Base-by-base conservation (phyloP, 257 asterid genomes). In the Ilex aquifolium region DNA sequence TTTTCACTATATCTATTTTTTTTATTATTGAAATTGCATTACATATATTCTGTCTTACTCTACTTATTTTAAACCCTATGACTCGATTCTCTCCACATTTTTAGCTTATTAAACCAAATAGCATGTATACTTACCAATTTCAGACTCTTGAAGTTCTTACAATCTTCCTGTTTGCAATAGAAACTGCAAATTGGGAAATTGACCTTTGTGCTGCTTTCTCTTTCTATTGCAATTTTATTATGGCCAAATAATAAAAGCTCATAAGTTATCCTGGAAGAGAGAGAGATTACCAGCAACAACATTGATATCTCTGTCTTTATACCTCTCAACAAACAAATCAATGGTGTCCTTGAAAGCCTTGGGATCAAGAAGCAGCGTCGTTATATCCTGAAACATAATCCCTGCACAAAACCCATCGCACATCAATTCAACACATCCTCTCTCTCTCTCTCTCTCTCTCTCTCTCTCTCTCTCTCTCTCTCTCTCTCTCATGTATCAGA, bases 281-380 rank as follows among this genome's bases (percentile, higher is more conserved):
- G 16, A 15, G 10, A 49, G 17, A 32, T 50, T 64, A 86, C 96
- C 98, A 14, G 95, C 98, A 66, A 91, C 86, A 58, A 91, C 95
- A 68, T 68, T 70, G 73, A 91, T 85, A 4, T 82, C 76, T 54
- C 80, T 68, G 70, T 66, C 95, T 60, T 72, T 82, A 59, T 91
- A 91, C 65, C 98, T 78, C 83, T 88, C 98, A 40, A 85, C 97
- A 60, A 91, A 91, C 89, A 88, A 76, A 80, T 91, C 95, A 58
- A 91, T 79, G 15, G 96, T 82, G 53, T 91, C 95, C 93, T 85
- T 86, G 52, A 88, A 91, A 15, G 95, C 97, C 80, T 73, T 72
- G 3, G 77, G 87, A 86, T 88, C 95, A 66, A 88, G 96, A 66
- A 91, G 62, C 77, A 91, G n/a, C 66, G 98, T 88, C 30, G 97